Evolutionary conservation across 805 yeast species (phyloP), one percentile per base, ranked within the genome.

Genomic region (Saturnispora hagleri): DNA sequence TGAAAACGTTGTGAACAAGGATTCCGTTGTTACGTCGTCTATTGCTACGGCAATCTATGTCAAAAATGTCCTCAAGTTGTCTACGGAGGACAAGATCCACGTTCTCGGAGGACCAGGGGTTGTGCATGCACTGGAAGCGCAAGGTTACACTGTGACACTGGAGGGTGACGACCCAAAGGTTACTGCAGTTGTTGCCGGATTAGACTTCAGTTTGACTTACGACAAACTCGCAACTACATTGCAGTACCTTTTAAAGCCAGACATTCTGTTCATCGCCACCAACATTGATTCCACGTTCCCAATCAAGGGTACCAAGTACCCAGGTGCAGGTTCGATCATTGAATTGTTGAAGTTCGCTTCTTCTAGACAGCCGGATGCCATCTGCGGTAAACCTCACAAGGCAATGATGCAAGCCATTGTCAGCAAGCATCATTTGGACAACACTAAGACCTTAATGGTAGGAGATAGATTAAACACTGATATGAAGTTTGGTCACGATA

Each of bases 381-480:
- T 60, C 27, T 86, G 97, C 61, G 99, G 99, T 51, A 93, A 93
- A 65, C 99, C 99, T 22, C 81, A 83, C 52, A 81, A 78, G 57
- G 82, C 84, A 51, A 90, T 93, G 97, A 78, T 93, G 83, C 87
- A 88, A 62, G 83, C 95, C 20, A 86, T 93, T 64, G 79, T 82
- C 55, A 86, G 86, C 3, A 80, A 81, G 35, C 75, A 79, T 53
- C 67, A 76, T 18, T 71, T 80, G 34, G 81, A 81, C 49, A 78
- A 80, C 49, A 57, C 69, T 3, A 75, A 79, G 53, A 83, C 95
- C 12, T 76, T 91, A 57, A 93, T 93, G 98, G 80, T 93, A 53
- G 99, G 99, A 20, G 99, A 93, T 65, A 76, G 99, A 58, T 73
- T 93, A 53, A 91, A 93, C 66, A 93, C 99, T 0, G 99, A 93